Evolutionary conservation across 345 rosid species (phyloP), one percentile per base, ranked within the genome.

Genomic region (Nasturtium officinale): DNA sequence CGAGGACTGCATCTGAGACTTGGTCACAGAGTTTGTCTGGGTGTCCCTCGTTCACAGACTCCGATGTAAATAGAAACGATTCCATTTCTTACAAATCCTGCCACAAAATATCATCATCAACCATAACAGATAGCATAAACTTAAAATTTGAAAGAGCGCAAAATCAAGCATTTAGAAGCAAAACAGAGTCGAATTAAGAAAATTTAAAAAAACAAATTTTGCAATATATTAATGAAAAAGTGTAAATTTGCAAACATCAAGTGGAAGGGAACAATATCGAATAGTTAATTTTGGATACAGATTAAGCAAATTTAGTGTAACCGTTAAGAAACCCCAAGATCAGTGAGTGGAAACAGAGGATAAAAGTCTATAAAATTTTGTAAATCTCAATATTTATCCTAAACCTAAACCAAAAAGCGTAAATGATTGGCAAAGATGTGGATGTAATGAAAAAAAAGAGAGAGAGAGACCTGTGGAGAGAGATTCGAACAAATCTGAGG

Each of bases 1-100:
- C 93, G 2, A 88, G 90, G 65, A 88, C 87, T 0, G 93, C 93
- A 76, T 86, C 93, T 26, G 93, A 88, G 75, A 88, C 79, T 81
- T 86, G 93, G 81, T 88, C 93, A 48, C 93, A 88, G 46, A 88
- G 83, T 84, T 88, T 86, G 89, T 88, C 93, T 1, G 93, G 93
- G 84, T 88, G 90, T 17, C 93, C 93, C 86, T 88, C 90, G 62
- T 88, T 88, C 72, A 88, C 93, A 30, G 93, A 88, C 74, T 88
- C 93, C 3, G 93, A 88, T 69, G 93, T 88, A 73, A 84, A 88
- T 69, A 88, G 82, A 59, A 88, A 88, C 79, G 86, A 77, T 73
- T 88, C 93, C 93, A 88, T 88, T 3, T 79, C 60, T 71, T 58
- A 68, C 75, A 57, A 57, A 84, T 58, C 45, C 84, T 81, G 72